phyloP scores from a whole-genome alignment of 2,329 filamentous ascomycete genomes.

The Exophiala aquamarina region DNA sequence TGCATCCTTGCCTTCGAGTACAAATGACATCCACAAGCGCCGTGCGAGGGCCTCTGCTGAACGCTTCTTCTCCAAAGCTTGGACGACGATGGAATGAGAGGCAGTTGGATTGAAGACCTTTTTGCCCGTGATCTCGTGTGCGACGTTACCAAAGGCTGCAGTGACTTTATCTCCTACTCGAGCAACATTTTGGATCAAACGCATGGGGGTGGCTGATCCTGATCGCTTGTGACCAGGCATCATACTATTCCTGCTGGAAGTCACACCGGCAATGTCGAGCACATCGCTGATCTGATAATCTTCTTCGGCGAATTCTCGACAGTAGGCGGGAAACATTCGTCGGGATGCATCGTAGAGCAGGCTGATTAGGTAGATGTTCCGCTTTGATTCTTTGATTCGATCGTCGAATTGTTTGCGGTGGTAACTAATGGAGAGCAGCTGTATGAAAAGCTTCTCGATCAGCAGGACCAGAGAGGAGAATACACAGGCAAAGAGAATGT shows the following conservation, averaged over 20 bases:
- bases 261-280: slow-evolving; percentile 64
- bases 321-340: slow-evolving; percentile 87
- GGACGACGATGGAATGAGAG: slow-evolving; percentile 82
- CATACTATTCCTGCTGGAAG: slow-evolving; percentile 46
- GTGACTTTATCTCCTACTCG: slow-evolving; percentile 91
- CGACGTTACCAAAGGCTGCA: slow-evolving; percentile 87
- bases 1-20: slow-evolving; percentile 80
- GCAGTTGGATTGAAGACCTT: slow-evolving; percentile 92
- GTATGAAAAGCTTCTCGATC: slow-evolving; percentile 60
- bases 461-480: slow-evolving; percentile 59
- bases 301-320: slow-evolving; percentile 84
- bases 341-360: slow-evolving; percentile 89
- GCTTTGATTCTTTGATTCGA: slow-evolving; percentile 86
- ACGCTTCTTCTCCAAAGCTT: slow-evolving; percentile 80
- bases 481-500: slow-evolving; percentile 59
- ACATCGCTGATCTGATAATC: slow-evolving; percentile 90
- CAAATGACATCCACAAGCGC: slow-evolving; percentile 97
- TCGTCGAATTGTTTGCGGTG: slow-evolving; percentile 66
- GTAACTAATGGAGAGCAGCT: slow-evolving; percentile 68
- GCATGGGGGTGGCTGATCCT: slow-evolving; percentile 74
- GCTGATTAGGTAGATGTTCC: slow-evolving; percentile 75
- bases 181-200: slow-evolving; percentile 71
- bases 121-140: slow-evolving; percentile 92
- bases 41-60: slow-evolving; percentile 90
- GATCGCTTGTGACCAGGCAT: slow-evolving; percentile 50